Evolutionary conservation across 371 early-diverging fungal genomes (phyloP).

Genomic region (Sporodiniella umbellata): DNA sequence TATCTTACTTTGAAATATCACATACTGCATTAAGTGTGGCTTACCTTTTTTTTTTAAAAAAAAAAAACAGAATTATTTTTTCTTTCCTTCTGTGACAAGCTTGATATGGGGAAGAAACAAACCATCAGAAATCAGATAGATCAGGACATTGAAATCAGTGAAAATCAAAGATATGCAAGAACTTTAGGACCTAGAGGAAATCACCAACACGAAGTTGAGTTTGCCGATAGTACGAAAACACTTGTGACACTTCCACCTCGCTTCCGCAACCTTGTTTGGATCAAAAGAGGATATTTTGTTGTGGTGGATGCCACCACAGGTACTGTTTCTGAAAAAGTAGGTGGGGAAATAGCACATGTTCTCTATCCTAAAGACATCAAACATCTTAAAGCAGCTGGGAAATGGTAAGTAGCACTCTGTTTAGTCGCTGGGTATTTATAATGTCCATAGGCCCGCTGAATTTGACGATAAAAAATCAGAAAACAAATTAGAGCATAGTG

Average conservation of each 20-base stretch:
- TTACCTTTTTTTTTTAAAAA: constrained; percentile 3
- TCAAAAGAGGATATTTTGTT: constrained; percentile 79
- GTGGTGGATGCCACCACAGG: constrained; percentile 63
- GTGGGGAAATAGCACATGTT: constrained; percentile 76
- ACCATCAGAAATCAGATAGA: constrained; percentile 24
- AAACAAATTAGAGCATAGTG: too few relatives aligned
- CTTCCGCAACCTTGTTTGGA: constrained; percentile 82
- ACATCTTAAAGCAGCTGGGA: constrained; percentile 55
- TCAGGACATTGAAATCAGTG: constrained; percentile 26
- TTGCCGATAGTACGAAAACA: constrained; percentile 46
- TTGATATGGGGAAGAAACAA: constrained; percentile 41
- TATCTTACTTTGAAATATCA: not conserved
- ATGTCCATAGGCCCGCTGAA: constrained; percentile 26
- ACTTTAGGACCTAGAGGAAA: constrained; percentile 72
- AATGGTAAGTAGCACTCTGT: constrained; percentile 62
- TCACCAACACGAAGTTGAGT: constrained; percentile 70
- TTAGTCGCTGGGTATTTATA: not conserved
- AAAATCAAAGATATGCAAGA: constrained; percentile 55
- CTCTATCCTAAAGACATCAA: constrained; percentile 78
- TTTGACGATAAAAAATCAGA: constrained; percentile 28
- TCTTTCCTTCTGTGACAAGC: not conserved
- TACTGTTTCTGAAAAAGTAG: constrained; percentile 63
- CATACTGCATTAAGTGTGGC: constrained; percentile 1
- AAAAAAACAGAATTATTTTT: too few relatives aligned
- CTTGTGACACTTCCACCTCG: constrained; percentile 74